A percentile compares a stretch with the other conserved stretches of the same genome.
Evolutionary conservation across 169 alveolate genomes (phyloP).

Genomic region (Cryptosporidium tyzzeri): DNA sequence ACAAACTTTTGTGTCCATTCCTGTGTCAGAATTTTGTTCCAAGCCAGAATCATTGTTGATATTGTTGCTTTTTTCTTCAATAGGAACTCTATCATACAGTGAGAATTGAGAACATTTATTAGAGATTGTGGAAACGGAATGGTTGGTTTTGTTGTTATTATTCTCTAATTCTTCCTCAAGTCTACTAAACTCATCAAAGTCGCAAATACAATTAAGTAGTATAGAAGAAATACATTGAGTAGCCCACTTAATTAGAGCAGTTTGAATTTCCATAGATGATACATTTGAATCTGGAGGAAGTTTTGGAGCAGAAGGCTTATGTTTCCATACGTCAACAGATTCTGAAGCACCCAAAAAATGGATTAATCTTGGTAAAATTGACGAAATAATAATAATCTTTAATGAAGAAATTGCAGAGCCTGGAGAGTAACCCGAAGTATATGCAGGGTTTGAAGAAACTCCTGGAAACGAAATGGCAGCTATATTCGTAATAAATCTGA

Average conservation of each 20-base stretch:
- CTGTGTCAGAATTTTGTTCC: not conserved
- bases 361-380: slow-evolving; percentile 54
- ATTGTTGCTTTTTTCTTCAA: not conserved
- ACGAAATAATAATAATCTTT: slow-evolving; percentile 25
- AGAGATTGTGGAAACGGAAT: not conserved
- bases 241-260: slow-evolving; percentile 62
- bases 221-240: slow-evolving; percentile 65
- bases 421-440: not conserved
- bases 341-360: slow-evolving; percentile 61
- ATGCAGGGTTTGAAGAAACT: not conserved
- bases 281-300: slow-evolving; percentile 74
- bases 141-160: not conserved
- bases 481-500: slow-evolving; percentile 33
- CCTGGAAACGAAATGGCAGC: slow-evolving; percentile 2
- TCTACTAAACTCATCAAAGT: slow-evolving; percentile 38
- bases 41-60: not conserved
- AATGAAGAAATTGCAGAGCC: slow-evolving; percentile 20
- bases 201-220: slow-evolving; percentile 33
- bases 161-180: not conserved
- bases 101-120: not conserved
- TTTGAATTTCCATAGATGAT: slow-evolving; percentile 63
- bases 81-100: not conserved
- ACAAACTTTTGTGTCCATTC: not conserved
- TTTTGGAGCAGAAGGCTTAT: slow-evolving; percentile 72
- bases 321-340: slow-evolving; percentile 54